Conservation (phyloP, 805 yeast species). For the Metschnikowia peoriensis region DNA sequence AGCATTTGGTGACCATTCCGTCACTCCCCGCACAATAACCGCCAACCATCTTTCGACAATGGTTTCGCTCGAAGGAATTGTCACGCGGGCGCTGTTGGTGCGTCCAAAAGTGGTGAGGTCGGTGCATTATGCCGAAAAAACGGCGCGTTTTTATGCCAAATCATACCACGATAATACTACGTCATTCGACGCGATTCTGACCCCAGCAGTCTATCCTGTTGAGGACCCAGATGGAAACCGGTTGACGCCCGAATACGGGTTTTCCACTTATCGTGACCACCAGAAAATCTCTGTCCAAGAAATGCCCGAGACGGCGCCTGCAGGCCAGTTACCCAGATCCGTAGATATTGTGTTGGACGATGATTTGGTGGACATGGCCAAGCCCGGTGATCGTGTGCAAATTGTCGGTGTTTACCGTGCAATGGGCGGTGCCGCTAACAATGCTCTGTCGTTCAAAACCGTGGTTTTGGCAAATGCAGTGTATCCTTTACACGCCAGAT, state of each 20-base stretch:
- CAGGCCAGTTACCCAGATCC: conserved; percentile 94
- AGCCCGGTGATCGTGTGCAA: conserved; percentile 96
- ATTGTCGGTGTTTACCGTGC: conserved; percentile 93
- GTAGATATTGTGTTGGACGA: conserved; percentile 92
- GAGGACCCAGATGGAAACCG: conserved; percentile 92
- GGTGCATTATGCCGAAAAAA: conserved; percentile 86
- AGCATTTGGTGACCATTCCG: conserved; percentile 83
- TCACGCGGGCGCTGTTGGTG: conserved; percentile 87
- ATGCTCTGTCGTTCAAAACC: conserved; percentile 71
- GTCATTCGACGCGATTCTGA: conserved; percentile 76
- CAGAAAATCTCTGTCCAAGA: conserved; percentile 93
- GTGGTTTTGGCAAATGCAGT: conserved; percentile 86
- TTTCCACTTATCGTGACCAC: conserved; percentile 88
- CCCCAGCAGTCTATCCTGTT: conserved; percentile 86
- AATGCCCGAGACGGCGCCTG: conserved; percentile 97
- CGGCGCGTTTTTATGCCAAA: conserved; percentile 82
- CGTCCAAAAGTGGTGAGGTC: conserved; percentile 90
- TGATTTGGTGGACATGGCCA: conserved; percentile 85
- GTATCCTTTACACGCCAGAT: conserved; percentile 83
- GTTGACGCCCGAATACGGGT: conserved; percentile 87
- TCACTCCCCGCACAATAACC: conserved; percentile 83
- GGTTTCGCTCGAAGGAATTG: conserved; percentile 92
- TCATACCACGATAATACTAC: conserved; percentile 93
- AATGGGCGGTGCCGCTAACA: conserved; percentile 66
- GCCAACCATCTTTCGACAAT: conserved; percentile 75